These are phyloP conservation scores for Cadophora gregata DNA, from an alignment of 2,329 filamentous ascomycete species.

Conservation along the genomic window DNA sequence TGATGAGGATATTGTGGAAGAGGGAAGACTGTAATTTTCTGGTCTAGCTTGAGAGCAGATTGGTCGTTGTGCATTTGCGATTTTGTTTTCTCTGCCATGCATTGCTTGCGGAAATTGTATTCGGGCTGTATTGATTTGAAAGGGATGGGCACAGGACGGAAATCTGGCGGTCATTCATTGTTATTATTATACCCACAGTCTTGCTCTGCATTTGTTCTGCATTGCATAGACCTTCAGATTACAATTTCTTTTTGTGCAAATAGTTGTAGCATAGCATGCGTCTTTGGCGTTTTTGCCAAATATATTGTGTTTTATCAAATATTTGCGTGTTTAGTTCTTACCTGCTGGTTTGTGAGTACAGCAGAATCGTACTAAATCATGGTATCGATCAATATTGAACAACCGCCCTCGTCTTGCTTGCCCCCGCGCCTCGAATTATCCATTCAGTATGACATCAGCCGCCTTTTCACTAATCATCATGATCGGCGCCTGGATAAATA, in stretches of 20 bases:
- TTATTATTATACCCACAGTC: constrained; percentile 22
- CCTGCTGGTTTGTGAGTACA: not conserved
- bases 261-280: constrained; percentile 10
- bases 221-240: constrained; percentile 18
- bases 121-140: too few relatives aligned
- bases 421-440: not conserved
- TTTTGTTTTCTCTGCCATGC: not conserved
- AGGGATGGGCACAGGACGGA: not conserved
- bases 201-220: constrained; percentile 8
- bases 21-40: constrained; percentile 1
- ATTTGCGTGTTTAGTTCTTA: not conserved
- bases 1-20: constrained; percentile 24
- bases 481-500: constrained; percentile 50
- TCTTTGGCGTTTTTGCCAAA: not conserved
- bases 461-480: constrained; percentile 68
- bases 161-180: constrained; percentile 4
- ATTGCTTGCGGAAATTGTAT: constrained; percentile 5
- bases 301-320: not conserved
- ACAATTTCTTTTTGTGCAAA: constrained; percentile 3
- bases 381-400: too few relatives aligned
- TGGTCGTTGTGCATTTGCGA: not conserved
- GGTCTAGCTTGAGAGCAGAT: not conserved
- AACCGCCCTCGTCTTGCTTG: too few relatives aligned
- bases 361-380: too few relatives aligned
- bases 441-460: constrained; percentile 56